Conservation (phyloP, 2,329 filamentous ascomycete species). For the Fusarium mundagurra region DNA sequence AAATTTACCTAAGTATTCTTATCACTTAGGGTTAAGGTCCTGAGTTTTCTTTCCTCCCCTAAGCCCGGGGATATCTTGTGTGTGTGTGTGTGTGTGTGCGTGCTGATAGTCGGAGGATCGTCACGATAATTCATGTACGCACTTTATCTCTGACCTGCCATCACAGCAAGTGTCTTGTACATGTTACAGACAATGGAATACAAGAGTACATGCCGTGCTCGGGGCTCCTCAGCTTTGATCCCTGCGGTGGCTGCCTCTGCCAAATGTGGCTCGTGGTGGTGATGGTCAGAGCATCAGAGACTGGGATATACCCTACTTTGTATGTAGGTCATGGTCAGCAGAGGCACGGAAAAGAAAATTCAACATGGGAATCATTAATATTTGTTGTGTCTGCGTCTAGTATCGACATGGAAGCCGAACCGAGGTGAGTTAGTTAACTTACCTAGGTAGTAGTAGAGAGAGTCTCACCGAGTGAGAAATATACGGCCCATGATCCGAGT, state of each 20-base stretch:
- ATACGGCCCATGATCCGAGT: slow-evolving; percentile 16
- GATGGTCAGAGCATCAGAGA: slow-evolving; percentile 7
- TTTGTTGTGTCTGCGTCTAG: neutral
- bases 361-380: slow-evolving; percentile 3
- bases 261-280: slow-evolving; percentile 13
- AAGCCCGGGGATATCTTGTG: neutral
- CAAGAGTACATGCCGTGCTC: slow-evolving; percentile 22
- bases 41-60: too few species aligned
- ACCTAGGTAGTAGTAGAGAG: neutral
- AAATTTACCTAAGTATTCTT: too few species aligned
- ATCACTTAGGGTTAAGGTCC: too few species aligned
- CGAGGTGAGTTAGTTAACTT: neutral
- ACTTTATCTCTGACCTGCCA: slow-evolving; percentile 21
- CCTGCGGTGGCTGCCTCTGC: slow-evolving; percentile 25
- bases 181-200: neutral
- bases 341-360: slow-evolving; percentile 27
- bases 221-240: slow-evolving; percentile 38
- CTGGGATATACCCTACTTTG: slow-evolving; percentile 14
- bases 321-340: slow-evolving; percentile 40
- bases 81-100: slow-evolving; percentile 16
- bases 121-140: neutral
- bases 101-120: neutral
- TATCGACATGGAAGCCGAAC: slow-evolving; percentile 22
- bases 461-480: slow-evolving; percentile 4
- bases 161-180: neutral